A percentile compares a stretch with the other conserved stretches of the same genome.
Conservation (phyloP, 2,329 filamentous ascomycete genomes). For the Colletotrichum caudatum region DNA sequence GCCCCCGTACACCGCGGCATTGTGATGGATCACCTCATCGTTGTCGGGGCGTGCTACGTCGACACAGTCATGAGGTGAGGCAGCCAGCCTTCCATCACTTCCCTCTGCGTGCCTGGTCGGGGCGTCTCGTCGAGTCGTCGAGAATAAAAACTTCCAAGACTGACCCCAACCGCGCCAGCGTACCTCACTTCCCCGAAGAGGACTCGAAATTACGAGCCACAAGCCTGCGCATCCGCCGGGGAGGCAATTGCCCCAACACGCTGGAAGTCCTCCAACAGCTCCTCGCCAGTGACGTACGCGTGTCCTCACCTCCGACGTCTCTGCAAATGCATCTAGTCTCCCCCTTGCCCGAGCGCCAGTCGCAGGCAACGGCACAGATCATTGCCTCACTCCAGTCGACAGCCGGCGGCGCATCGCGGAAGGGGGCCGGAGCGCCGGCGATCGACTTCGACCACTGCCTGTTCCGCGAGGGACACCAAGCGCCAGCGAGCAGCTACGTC, state of each 20-base stretch:
- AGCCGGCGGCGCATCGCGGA: conserved; percentile 60
- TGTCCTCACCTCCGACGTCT: conserved; percentile 12
- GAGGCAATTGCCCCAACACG: conserved; percentile 80
- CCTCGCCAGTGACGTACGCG: conserved; percentile 46
- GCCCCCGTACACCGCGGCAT: background rate
- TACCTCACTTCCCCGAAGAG: conserved; percentile 75
- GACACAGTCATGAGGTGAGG: conserved; percentile 76
- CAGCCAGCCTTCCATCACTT: conserved; percentile 9
- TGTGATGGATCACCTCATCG: conserved; percentile 68
- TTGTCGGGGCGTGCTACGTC: conserved; percentile 76
- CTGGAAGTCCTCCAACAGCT: conserved; percentile 78
- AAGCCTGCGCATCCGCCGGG: conserved; percentile 68
- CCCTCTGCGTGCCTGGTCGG: conserved; percentile 35
- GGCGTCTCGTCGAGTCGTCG: conserved; percentile 13
- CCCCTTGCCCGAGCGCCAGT: conserved; percentile 65
- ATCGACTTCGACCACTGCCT: conserved; percentile 69
- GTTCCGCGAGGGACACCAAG: conserved; percentile 64
- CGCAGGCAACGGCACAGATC: conserved; percentile 65
- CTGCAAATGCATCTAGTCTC: conserved; percentile 60
- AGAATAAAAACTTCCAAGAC: background rate
- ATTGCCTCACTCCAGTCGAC: conserved; percentile 62
- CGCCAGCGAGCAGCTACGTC: conserved; percentile 77
- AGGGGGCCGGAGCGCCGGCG: conserved; percentile 37
- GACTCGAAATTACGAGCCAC: conserved; percentile 79
- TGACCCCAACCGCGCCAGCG: conserved; percentile 55